Conservation (phyloP, 1,284 basidiomycete genomes). For the Lentinula novae-zelandiae region DNA sequence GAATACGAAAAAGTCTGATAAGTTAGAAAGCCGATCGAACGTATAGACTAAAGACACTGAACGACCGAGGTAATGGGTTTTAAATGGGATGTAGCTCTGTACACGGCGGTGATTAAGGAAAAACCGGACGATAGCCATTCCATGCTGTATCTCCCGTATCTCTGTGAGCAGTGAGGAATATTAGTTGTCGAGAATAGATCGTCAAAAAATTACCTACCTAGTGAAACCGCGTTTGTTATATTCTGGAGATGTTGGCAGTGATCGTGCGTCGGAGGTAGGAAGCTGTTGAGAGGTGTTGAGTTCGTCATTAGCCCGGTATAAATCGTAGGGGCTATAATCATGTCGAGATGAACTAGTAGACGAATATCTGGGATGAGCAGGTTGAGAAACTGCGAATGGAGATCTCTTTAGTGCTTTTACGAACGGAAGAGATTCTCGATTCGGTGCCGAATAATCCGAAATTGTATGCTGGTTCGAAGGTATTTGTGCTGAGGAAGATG, state of each 20-base stretch:
- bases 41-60: neutral
- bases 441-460: neutral
- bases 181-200: too few species aligned
- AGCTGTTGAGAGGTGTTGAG: neutral
- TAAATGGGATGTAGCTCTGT: too few species aligned
- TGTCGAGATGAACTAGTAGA: neutral
- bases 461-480: neutral
- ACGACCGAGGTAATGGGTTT: neutral
- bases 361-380: neutral
- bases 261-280: conserved; percentile 9
- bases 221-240: neutral
- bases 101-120: too few species aligned
- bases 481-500: neutral
- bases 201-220: neutral
- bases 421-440: conserved; percentile 1
- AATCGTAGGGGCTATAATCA: neutral
- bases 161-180: too few species aligned
- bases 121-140: too few species aligned
- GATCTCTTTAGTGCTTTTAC: neutral
- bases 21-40: neutral
- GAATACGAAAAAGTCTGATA: neutral
- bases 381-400: neutral
- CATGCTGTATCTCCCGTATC: too few species aligned
- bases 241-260: neutral
- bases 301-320: neutral